phyloP scores from a whole-genome alignment of 2,329 filamentous ascomycete species.

The Cladosporium sp. region DNA sequence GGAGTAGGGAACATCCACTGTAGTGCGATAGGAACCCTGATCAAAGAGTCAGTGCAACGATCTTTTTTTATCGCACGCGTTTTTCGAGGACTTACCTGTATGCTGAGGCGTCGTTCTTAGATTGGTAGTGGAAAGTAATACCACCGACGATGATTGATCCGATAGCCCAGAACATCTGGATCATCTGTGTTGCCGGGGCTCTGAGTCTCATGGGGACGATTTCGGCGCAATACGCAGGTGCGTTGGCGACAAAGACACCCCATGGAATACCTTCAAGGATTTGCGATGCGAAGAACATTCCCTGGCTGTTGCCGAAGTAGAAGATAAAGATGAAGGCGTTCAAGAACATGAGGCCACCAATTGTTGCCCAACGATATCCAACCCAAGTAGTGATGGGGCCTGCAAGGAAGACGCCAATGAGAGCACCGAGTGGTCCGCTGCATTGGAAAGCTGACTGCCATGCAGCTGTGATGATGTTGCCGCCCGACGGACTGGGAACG shows the following conservation, averaged over 20 bases:
- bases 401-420: constrained; percentile 57
- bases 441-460: constrained; percentile 59
- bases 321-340: constrained; percentile 59
- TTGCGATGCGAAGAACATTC: constrained; percentile 50
- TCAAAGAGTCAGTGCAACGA: constrained; percentile 28
- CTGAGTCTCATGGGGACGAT: constrained; percentile 57
- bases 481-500: constrained; percentile 27
- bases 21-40: constrained; percentile 51
- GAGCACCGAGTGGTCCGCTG: constrained; percentile 54
- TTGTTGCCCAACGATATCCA: constrained; percentile 58
- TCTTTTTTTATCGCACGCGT: neutral
- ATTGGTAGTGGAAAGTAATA: constrained; percentile 53
- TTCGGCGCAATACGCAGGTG: constrained; percentile 59
- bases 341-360: constrained; percentile 52
- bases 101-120: constrained; percentile 26
- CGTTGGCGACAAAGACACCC: constrained; percentile 64
- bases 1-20: constrained; percentile 59
- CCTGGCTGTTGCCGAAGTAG: constrained; percentile 50
- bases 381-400: constrained; percentile 57
- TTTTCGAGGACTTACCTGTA: constrained; percentile 39
- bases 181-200: constrained; percentile 57
- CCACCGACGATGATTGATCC: constrained; percentile 58
- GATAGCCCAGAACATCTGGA: constrained; percentile 65
- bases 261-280: constrained; percentile 60
- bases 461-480: constrained; percentile 44